Conservation (phyloP, 305 asterid genomes). For the Fraxinus xanthoxyloides region DNA sequence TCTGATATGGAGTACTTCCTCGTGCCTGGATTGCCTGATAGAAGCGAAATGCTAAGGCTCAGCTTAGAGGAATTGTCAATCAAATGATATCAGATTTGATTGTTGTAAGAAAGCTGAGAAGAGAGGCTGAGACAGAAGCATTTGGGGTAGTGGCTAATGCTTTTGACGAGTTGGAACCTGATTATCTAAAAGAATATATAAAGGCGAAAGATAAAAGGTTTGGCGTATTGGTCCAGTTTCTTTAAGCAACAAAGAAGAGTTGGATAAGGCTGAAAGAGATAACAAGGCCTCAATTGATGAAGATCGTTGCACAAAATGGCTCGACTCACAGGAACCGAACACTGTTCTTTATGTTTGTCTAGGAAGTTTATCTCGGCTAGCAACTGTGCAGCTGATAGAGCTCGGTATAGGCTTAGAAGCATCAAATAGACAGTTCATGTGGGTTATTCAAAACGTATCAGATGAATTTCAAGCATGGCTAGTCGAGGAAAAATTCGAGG, state of each 20-base stretch:
- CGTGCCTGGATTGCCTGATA: slow-evolving; percentile 36
- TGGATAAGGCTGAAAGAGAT: slow-evolving; percentile 46
- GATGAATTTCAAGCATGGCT: slow-evolving; percentile 40
- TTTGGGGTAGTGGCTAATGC: slow-evolving; percentile 40
- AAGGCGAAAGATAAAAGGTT: slow-evolving; percentile 24
- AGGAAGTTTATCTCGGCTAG: slow-evolving; percentile 46
- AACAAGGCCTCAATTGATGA: slow-evolving; percentile 25
- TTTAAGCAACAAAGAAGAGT: slow-evolving; percentile 30
- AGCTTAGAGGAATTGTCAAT: slow-evolving; percentile 14
- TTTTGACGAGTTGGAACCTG: slow-evolving; percentile 33
- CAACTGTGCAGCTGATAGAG: slow-evolving; percentile 41
- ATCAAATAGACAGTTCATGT: slow-evolving; percentile 43
- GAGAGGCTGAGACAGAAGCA: slow-evolving; percentile 22
- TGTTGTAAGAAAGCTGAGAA: neutral
- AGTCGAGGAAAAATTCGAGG: slow-evolving; percentile 41
- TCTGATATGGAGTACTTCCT: slow-evolving; percentile 30
- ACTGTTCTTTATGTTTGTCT: slow-evolving; percentile 53
- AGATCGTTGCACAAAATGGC: slow-evolving; percentile 39
- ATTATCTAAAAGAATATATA: slow-evolving; percentile 11
- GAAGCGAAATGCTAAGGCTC: slow-evolving; percentile 33
- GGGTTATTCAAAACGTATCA: slow-evolving; percentile 39
- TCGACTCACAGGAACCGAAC: slow-evolving; percentile 29
- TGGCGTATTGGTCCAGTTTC: slow-evolving; percentile 62
- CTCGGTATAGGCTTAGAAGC: slow-evolving; percentile 52
- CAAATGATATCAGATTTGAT: neutral